Evolutionary conservation across 768 basidiomycete species (phyloP), one percentile per base, ranked within the genome.

Genomic region (Pulveroboletus frians): DNA sequence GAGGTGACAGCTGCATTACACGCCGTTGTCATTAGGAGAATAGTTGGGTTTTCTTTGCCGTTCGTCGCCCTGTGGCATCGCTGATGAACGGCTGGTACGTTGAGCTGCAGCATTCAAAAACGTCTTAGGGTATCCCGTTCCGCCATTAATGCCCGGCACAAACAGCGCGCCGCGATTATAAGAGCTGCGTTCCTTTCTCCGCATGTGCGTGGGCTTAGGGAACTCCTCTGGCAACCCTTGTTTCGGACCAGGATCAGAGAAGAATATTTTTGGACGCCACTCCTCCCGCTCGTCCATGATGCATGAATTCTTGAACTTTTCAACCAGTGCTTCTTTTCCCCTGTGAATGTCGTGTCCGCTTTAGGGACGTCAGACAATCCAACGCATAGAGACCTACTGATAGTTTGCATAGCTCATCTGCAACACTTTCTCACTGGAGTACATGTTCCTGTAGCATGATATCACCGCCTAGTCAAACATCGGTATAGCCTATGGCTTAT

Each of bases 381-480:
- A 15, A 26, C n/a, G 11, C 29, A 23, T 39, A 39, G 44, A 29
- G n/a, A 76, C 88, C 46, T 53, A 91, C 90, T 93, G 91, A 61
- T 89, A 92, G 57, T 90, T 92, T 3, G 92, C 92, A 62, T 92
- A 94, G 56, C 85, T 87, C 85, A 92, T 90, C 59, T 92, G 86
- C 45, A 92, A 69, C 9, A 92, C 83, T 61, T 94, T 94, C 67
- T 93, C 88, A 52, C 88, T 91, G 9, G 87, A 87, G 63, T 89
- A 92, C 83, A 90, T 83, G 62, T 94, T 92, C 89, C 88, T 91
- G 63, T 14, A 20, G 17, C 44, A 52, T 20, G 46, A 29, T 46
- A 38, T 58, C 34, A 50, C 38, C 10, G 9, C 29, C 32, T 29
- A 38, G 18, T 43, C 52, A 27, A 43, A 41, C 36, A 17, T 51